A percentile compares a stretch with the other conserved stretches of the same genome.
phyloP scores from a whole-genome alignment of 2,329 filamentous ascomycete genomes.

The Trichophyton rubrum region DNA sequence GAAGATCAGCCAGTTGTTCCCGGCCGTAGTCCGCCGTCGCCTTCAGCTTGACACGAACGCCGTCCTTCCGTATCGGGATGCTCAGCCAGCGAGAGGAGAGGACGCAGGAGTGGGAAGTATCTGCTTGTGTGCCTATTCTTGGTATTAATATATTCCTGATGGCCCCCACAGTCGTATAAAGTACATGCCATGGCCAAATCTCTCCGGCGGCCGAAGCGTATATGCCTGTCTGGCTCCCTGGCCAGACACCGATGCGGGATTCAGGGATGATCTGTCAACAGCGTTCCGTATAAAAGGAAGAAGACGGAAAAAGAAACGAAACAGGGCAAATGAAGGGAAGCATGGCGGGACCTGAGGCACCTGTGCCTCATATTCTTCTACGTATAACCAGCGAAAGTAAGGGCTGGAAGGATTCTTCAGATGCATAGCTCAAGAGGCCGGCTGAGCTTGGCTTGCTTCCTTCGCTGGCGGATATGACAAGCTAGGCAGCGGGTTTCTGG shows the following conservation, averaged over 20 bases:
- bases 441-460: background rate
- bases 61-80: background rate
- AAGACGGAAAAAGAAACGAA: background rate
- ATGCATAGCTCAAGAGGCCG: background rate
- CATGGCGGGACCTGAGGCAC: no score
- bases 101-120: no score
- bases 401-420: background rate
- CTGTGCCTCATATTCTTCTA: no score
- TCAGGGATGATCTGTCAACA: background rate
- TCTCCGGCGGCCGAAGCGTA: background rate
- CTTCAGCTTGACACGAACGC: background rate
- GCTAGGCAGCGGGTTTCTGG: background rate
- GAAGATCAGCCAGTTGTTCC: background rate
- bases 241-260: background rate
- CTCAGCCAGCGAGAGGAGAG: background rate
- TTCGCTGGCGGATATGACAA: background rate
- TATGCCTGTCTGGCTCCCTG: background rate
- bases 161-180: no score
- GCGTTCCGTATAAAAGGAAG: background rate
- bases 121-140: no score
- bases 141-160: no score
- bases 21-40: background rate
- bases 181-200: background rate
- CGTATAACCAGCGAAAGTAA: no score
- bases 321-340: no score